phyloP scores from a whole-genome alignment of 2,329 filamentous ascomycete genomes.

The Exutisphaerella laricina region DNA sequence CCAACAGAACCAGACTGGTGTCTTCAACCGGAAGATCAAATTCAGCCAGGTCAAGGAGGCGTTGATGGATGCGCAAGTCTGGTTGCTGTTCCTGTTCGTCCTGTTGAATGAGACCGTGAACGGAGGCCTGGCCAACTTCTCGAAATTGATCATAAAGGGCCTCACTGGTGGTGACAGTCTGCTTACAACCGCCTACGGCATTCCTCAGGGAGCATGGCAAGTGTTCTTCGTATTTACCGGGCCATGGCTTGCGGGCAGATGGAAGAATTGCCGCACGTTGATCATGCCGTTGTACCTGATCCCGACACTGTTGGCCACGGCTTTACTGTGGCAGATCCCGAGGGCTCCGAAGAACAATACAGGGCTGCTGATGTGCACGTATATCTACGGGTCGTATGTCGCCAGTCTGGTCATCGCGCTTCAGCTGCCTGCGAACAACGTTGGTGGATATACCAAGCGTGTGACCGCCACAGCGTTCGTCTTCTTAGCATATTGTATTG shows the following conservation, averaged over 20 bases:
- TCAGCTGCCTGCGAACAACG: slow-evolving; percentile 47
- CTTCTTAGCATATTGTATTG: slow-evolving; percentile 42
- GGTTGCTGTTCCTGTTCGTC: slow-evolving; percentile 34
- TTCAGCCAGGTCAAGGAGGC: slow-evolving; percentile 52
- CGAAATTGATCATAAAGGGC: slow-evolving; percentile 52
- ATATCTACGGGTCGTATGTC: slow-evolving; percentile 47
- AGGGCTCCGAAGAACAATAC: slow-evolving; percentile 34
- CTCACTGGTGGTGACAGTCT: slow-evolving; percentile 40
- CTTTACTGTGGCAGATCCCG: slow-evolving; percentile 48
- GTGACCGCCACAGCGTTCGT: slow-evolving; percentile 44
- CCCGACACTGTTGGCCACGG: slow-evolving; percentile 48
- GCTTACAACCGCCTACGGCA: slow-evolving; percentile 48
- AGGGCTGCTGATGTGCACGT: slow-evolving; percentile 50
- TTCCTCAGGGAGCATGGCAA: slow-evolving; percentile 52
- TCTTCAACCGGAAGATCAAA: slow-evolving; percentile 46
- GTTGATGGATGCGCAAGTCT: slow-evolving; percentile 57
- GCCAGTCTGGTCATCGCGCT: slow-evolving; percentile 50
- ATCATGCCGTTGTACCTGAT: slow-evolving; percentile 50
- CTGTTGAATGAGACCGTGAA: slow-evolving; percentile 52
- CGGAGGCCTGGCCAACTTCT: slow-evolving; percentile 51
- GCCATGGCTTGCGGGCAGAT: slow-evolving; percentile 47
- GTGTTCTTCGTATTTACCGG: slow-evolving; percentile 51
- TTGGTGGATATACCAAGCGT: slow-evolving; percentile 47
- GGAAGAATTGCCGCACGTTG: slow-evolving; percentile 47
- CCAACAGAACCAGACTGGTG: slow-evolving; percentile 42